A percentile compares a stretch with the other conserved stretches of the same genome.
These are phyloP conservation scores for Blumeriella jaapii DNA, from an alignment of 2,329 filamentous ascomycete genomes.

Conservation along the genomic window DNA sequence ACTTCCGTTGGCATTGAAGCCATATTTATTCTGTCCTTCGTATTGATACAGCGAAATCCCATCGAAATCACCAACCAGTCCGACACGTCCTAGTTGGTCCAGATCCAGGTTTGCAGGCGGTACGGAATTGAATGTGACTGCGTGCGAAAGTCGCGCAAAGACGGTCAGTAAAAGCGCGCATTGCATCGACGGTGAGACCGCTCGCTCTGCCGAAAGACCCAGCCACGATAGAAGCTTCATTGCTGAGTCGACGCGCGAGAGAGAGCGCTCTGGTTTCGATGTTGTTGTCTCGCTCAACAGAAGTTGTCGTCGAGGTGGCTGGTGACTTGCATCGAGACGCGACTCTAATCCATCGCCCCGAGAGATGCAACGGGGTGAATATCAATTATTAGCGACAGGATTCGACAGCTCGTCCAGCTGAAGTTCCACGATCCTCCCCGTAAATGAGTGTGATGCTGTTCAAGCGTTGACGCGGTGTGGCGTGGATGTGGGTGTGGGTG, in stretches of 20 bases:
- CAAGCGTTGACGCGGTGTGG: not conserved
- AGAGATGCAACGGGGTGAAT: not conserved
- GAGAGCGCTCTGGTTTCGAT: slow-evolving; percentile 9
- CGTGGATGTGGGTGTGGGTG: slow-evolving; percentile 4
- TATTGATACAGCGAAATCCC: slow-evolving; percentile 86
- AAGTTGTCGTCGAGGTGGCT: slow-evolving; percentile 9
- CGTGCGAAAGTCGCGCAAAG: slow-evolving; percentile 33
- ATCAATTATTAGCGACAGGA: slow-evolving; percentile 1
- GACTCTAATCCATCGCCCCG: slow-evolving; percentile 16
- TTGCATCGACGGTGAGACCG: slow-evolving; percentile 30
- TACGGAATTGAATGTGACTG: slow-evolving; percentile 47
- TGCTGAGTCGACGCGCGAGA: slow-evolving; percentile 15
- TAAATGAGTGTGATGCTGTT: slow-evolving; percentile 9
- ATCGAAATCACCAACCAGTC: slow-evolving; percentile 79
- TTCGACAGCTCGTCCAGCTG: not conserved
- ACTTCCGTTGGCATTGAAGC: slow-evolving; percentile 62
- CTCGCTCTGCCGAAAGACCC: slow-evolving; percentile 20
- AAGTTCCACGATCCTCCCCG: slow-evolving; percentile 1
- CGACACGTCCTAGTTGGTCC: slow-evolving; percentile 66
- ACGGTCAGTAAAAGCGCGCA: slow-evolving; percentile 29
- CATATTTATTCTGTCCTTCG: slow-evolving; percentile 61
- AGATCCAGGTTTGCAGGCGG: slow-evolving; percentile 68
- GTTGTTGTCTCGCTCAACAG: slow-evolving; percentile 8
- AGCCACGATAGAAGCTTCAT: slow-evolving; percentile 27
- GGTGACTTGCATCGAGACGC: slow-evolving; percentile 9